Base-by-base conservation (phyloP, 2,329 filamentous ascomycete genomes). In the Aulographum hederae region DNA sequence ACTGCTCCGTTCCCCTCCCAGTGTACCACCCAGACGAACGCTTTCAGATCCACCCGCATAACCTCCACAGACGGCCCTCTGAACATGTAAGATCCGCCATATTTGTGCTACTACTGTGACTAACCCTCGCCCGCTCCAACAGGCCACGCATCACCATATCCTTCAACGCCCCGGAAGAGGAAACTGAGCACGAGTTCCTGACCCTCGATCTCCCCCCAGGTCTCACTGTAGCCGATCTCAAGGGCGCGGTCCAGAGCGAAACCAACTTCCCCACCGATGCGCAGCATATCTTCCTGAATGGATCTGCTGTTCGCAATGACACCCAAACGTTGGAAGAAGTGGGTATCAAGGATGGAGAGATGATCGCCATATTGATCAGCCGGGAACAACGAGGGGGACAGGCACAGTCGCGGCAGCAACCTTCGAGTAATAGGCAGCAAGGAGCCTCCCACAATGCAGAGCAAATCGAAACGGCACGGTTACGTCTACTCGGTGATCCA, bases 261-360 rank as follows among this genome's bases (percentile, higher is more conserved):
- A 77, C 77, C 30, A 63, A 63, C 44, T 74, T 92, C 43, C 70
- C 78, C 18, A 67, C 73, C 13, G 61, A 64, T 28, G 65, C 76
- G 29, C 84, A 94, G 53, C 74, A 82, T 48, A 74, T 95, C 48
- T 91, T 89, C 57, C 78, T 86, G 58, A 91, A 94, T 52, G 89
- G 86, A 41, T 69, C 72, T 41, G 69, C 85, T 26, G 71, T 98
- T 34, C 18, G 20, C 5, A 75, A 84, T 54, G 76, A 85, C 45
- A 56, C 67, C 36, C 78, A 84, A 52, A 93, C 84, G 3, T 68
- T 98, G 47, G 71, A 84, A 42, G 67, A 86, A 45, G 67, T 85
- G 19, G 69, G 77, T 26, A 78, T 98, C 44, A 69, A 64, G 30
- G 81, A 95, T 56, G 82, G 82, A 34, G 89, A 94, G 47, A 85